Conservation (phyloP, 2,329 filamentous ascomycete genomes). For the Penicillium olsonii region DNA sequence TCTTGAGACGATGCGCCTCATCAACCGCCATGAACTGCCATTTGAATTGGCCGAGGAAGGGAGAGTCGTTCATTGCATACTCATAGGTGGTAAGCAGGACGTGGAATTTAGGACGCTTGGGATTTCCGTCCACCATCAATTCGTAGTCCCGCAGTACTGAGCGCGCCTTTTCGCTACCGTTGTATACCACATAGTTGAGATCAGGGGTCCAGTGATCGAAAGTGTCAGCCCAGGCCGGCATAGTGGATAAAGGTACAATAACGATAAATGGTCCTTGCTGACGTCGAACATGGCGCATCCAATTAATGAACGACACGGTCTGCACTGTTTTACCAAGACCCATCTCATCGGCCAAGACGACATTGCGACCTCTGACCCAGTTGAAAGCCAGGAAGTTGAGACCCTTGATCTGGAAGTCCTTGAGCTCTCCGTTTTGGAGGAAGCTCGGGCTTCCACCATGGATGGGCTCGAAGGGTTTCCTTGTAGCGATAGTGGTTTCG, state of each 20-base stretch:
- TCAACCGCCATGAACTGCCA: constrained; percentile 98
- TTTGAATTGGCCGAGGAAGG: constrained; percentile 85
- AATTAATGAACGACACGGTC: constrained; percentile 94
- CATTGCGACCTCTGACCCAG: constrained; percentile 91
- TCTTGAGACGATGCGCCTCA: constrained; percentile 95
- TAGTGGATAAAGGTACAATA: constrained; percentile 94
- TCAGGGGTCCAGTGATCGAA: constrained; percentile 97
- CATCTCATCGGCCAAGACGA: constrained; percentile 98
- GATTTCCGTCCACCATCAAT: constrained; percentile 80
- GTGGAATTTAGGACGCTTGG: constrained; percentile 91
- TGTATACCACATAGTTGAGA: constrained; percentile 95
- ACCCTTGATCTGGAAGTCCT: constrained; percentile 90
- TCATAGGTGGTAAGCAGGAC: constrained; percentile 98
- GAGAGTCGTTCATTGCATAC: constrained; percentile 83
- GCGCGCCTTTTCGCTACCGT: constrained; percentile 83
- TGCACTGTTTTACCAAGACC: constrained; percentile 97
- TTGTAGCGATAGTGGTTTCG: constrained; percentile 74
- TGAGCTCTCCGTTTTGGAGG: constrained; percentile 78
- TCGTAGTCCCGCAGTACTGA: constrained; percentile 89
- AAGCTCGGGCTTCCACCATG: constrained; percentile 81
- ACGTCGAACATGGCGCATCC: constrained; percentile 83
- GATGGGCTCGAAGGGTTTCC: constrained; percentile 70
- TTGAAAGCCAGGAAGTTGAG: constrained; percentile 95
- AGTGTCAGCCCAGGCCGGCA: constrained; percentile 97
- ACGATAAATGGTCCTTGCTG: constrained; percentile 96